Evolutionary conservation across 805 yeast species (phyloP), one percentile per base, ranked within the genome.

Genomic region (Yarrowia sp.): DNA sequence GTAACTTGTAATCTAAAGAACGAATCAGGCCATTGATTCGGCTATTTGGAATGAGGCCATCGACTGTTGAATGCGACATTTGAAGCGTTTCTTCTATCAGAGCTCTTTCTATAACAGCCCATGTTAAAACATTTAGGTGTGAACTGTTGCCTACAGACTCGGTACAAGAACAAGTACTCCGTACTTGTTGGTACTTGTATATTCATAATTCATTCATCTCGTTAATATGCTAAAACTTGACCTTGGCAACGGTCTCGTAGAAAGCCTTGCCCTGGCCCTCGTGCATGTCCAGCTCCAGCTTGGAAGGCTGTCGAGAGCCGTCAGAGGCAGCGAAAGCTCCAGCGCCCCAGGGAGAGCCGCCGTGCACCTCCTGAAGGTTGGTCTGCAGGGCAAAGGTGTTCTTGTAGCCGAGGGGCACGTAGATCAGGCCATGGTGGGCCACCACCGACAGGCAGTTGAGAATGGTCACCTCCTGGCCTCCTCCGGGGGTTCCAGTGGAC

Each of bases 291-390:
- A 83, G 78, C 78, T 91, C 97, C 68, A 88, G 79, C 24, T 80
- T 83, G 50, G 87, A 72, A 36, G 92, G 89, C 72, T 81, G 80
- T 81, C 96, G 86, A 12, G 90, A 84, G 65, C 96, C 96, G 74
- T 89, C 94, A 63, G 83, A 81, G 63, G 86, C 90, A 39, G 96
- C 92, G 73, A 83, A 81, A 42, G 90, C 79, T 73, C 96, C 96
- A 46, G 96, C 89, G 77, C 96, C 97, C 92, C 92, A 91, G 53
- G 96, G 85, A 24, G 92, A 85, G 68, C 90, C 90, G 71, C 96
- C 96, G 75, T 89, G 96, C 60, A 86, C 82, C 79, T 89, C 92
- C 1, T 82, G 84, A 50, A 87, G 74, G 78, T 82, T 82, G 49
- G 89, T 78, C 71, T 87, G 74, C 71, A 82, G 82, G 6, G 83